These are phyloP conservation scores for Piper betle DNA, from an alignment of 164 flowering plant genomes.

Conservation along the genomic window DNA sequence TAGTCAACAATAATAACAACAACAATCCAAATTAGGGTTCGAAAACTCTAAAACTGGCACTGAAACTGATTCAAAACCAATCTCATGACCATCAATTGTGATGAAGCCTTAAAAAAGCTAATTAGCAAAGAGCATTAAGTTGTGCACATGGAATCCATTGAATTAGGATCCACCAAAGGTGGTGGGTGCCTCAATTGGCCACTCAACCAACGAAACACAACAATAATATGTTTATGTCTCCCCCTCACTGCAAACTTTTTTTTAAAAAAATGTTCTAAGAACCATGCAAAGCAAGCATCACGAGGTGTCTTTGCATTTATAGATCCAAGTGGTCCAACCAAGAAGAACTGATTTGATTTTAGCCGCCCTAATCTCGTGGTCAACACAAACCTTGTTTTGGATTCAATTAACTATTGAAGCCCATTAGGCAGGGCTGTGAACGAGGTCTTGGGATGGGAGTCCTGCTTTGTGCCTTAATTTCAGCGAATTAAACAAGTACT, in stretches of 20 bases:
- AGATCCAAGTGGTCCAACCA: no score
- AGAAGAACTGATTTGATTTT: no score
- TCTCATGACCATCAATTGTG: no score
- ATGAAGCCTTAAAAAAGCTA: no score
- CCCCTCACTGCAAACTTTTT: not conserved
- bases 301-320: no score
- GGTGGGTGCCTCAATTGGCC: not conserved
- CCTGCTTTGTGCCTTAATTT: not conserved
- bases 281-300: not conserved
- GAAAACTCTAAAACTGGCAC: no score
- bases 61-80: no score
- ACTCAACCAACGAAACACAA: not conserved
- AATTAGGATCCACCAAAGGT: not conserved
- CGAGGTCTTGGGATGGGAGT: not conserved
- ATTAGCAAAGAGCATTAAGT: not conserved
- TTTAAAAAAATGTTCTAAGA: not conserved
- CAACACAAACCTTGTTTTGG: not conserved
- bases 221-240: not conserved
- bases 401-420: not conserved
- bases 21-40: no score
- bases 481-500: not conserved
- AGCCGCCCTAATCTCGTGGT: no score
- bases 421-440: not conserved
- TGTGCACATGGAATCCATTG: not conserved
- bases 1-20: no score